These are phyloP conservation scores for Paraconiothyrium sp. DNA, from an alignment of 2,329 filamentous ascomycete genomes.

Conservation along the genomic window DNA sequence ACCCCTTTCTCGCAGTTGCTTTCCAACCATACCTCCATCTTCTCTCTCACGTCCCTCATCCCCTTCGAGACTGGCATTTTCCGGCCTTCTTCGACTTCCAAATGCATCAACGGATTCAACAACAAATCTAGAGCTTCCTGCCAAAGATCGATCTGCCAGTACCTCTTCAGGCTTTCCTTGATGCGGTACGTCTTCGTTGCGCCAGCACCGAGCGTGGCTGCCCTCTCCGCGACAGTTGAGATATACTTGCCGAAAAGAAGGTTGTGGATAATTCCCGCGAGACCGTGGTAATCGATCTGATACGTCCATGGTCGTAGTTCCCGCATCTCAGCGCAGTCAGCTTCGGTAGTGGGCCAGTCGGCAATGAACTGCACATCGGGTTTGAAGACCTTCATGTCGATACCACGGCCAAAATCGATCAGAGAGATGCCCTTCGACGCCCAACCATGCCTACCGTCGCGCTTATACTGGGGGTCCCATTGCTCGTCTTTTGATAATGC, in stretches of 20 bases:
- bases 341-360: conserved; percentile 88
- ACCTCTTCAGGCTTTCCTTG: conserved; percentile 85
- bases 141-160: conserved; percentile 98
- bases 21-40: conserved; percentile 86
- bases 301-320: conserved; percentile 96
- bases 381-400: conserved; percentile 88
- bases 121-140: conserved; percentile 81
- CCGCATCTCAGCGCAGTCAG: conserved; percentile 95
- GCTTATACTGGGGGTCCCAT: conserved; percentile 73
- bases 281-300: conserved; percentile 94
- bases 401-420: conserved; percentile 93
- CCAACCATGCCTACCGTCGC: conserved; percentile 82
- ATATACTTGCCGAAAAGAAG: conserved; percentile 96
- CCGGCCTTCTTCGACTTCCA: conserved; percentile 70
- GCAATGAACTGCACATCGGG: conserved; percentile 86
- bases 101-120: conserved; percentile 78
- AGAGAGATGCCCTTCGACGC: conserved; percentile 79
- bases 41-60: conserved; percentile 74
- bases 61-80: conserved; percentile 77
- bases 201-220: conserved; percentile 64
- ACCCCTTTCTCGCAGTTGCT: conserved; percentile 81
- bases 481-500: conserved; percentile 53
- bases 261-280: conserved; percentile 87
- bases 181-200: conserved; percentile 77
- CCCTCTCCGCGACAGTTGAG: conserved; percentile 69